Percentiles rank a stretch among this genome's conserved stretches.
Conservation (phyloP, 1,284 basidiomycete species). For the Lentinula novae-zelandiae region DNA sequence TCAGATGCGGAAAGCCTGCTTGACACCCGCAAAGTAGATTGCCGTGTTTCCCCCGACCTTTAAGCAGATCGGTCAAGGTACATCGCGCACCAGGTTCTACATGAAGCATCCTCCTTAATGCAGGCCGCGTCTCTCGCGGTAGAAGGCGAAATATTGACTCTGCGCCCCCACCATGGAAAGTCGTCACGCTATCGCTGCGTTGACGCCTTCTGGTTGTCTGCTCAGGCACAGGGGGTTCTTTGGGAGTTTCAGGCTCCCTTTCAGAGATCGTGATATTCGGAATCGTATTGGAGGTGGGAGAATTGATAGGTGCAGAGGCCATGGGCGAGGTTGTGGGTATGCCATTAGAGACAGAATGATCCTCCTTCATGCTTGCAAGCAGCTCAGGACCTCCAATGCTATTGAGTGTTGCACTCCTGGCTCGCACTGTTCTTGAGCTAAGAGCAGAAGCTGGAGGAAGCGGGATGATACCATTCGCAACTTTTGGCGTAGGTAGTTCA, state of each 20-base stretch:
- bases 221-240: constrained; percentile 18
- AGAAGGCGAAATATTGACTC: constrained; percentile 98
- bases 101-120: constrained; percentile 91
- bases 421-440: neutral
- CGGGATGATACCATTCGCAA: constrained; percentile 6
- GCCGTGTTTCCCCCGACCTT: constrained; percentile 73
- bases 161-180: constrained; percentile 85
- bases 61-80: constrained; percentile 90
- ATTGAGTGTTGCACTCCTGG: constrained; percentile 7
- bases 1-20: constrained; percentile 30
- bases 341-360: neutral
- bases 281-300: neutral
- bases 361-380: neutral
- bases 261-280: constrained; percentile 14
- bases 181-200: constrained; percentile 61
- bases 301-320: neutral
- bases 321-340: neutral
- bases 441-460: neutral
- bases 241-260: constrained; percentile 19
- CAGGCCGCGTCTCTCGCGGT: constrained; percentile 87
- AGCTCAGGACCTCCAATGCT: neutral
- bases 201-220: constrained; percentile 34
- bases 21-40: constrained; percentile 77
- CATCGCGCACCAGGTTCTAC: constrained; percentile 88
- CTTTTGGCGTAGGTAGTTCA: constrained; percentile 12